Evolutionary conservation across 2,329 filamentous ascomycete genomes (phyloP), one percentile per base, ranked within the genome.

Genomic region (Colletotrichum tanaceti): DNA sequence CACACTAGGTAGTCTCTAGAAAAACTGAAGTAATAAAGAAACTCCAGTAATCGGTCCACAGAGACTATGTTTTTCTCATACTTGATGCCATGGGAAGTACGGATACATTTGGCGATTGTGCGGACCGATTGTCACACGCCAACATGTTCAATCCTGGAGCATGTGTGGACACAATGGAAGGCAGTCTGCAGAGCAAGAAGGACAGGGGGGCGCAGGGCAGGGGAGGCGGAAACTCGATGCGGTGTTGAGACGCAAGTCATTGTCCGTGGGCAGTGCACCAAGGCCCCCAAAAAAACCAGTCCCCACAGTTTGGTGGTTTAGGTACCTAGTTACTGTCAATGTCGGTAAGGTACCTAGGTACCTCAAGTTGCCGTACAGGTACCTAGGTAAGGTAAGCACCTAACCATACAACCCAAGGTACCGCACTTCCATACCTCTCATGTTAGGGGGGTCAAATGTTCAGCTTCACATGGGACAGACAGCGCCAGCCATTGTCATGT

Each of bases 391-490:
- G n/a, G n/a, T n/a, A n/a, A n/a, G n/a, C n/a, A n/a, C n/a, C n/a
- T n/a, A 13, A 11, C 22, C 22, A n/a, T 10, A 32, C 41, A 24
- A 46, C 32, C 24, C 13, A 20, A 41, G n/a, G 20, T 39, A 55
- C 14, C 20, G 9, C 28, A 32, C 28, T 9, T 32, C 28, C 28
- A 32, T 32, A 10, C 28, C 28, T 32, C 7, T 32, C 9, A 10
- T 16, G 5, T 6, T 4, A 13, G 1, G 14, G 4, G 16, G 39
- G 3, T 5, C 24, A 24, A 38, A 20, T 24, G 4, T 22, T 58
- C 46, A 68, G 65, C 59, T 68, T 24, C 35, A n/a, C 54, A 68
- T 43, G 61, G 54, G 59, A 53, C 41, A 55, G 41, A 38, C 20
- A 49, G 32, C 54, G 47, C 50, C 65, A 49, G 61, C 59, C 49